phyloP scores from a whole-genome alignment of 2,329 filamentous ascomycete genomes.

The Nannizziopsis barbatae region DNA sequence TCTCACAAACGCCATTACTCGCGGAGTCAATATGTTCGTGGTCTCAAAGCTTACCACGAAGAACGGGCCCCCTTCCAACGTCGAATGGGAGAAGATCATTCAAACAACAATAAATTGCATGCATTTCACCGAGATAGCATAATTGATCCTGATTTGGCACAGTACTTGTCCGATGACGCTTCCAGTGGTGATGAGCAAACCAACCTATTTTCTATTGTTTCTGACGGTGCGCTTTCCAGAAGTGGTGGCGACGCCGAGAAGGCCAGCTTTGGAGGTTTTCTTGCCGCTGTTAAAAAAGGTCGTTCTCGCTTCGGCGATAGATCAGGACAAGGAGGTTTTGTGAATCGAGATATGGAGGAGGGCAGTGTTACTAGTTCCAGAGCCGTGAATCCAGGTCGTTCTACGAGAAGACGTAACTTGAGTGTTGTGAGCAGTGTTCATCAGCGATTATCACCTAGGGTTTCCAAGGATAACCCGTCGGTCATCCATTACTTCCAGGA shows the following conservation, averaged over 20 bases:
- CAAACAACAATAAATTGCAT: slow-evolving; percentile 57
- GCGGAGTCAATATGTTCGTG: slow-evolving; percentile 69
- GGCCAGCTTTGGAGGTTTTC: slow-evolving; percentile 57
- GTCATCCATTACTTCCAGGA: slow-evolving; percentile 27
- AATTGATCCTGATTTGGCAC: slow-evolving; percentile 89
- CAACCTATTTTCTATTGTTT: slow-evolving; percentile 68
- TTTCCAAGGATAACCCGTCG: slow-evolving; percentile 46
- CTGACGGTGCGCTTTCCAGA: slow-evolving; percentile 50
- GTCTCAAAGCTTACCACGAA: slow-evolving; percentile 59
- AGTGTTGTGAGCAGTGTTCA: slow-evolving; percentile 71
- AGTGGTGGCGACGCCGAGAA: slow-evolving; percentile 62
- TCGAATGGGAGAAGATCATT: slow-evolving; percentile 55
- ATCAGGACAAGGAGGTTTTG: slow-evolving; percentile 58
- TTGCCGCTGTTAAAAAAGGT: slow-evolving; percentile 64
- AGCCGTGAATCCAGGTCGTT: slow-evolving; percentile 50
- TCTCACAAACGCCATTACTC: slow-evolving; percentile 77
- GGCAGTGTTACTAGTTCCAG: slow-evolving; percentile 53
- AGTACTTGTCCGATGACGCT: slow-evolving; percentile 88
- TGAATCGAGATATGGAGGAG: slow-evolving; percentile 53
- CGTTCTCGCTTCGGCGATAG: slow-evolving; percentile 63
- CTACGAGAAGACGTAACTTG: slow-evolving; percentile 63
- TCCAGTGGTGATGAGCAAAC: slow-evolving; percentile 89
- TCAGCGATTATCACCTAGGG: slow-evolving; percentile 58
- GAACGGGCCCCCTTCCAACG: slow-evolving; percentile 82
- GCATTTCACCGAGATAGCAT: slow-evolving; percentile 99